phyloP scores from a whole-genome alignment of 2,329 filamentous ascomycete genomes.

The Penicillium sp. region DNA sequence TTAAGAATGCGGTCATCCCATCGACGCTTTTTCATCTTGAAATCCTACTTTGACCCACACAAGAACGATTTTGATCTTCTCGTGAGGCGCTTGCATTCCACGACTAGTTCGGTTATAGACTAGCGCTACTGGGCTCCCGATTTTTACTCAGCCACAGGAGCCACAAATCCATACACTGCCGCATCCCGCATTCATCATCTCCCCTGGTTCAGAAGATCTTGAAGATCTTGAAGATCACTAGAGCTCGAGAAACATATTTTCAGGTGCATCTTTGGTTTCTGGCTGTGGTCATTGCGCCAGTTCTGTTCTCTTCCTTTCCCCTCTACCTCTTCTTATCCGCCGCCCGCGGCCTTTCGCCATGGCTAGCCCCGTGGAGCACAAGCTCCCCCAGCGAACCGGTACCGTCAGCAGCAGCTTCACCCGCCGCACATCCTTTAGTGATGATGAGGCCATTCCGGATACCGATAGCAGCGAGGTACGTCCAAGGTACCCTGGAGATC shows the following conservation, averaged over 20 bases:
- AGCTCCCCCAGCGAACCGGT: slow-evolving; percentile 35
- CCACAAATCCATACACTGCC: background rate
- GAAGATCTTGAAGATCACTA: background rate
- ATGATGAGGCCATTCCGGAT: slow-evolving; percentile 43
- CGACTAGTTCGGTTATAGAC: slow-evolving; percentile 13
- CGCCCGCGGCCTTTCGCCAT: slow-evolving; percentile 15
- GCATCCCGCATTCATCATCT: slow-evolving; percentile 1
- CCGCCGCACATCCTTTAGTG: slow-evolving; percentile 37
- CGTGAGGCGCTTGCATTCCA: background rate
- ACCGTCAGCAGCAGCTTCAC: slow-evolving; percentile 34
- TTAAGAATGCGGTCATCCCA: slow-evolving; percentile 7
- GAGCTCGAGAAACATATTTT: background rate
- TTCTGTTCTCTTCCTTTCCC: background rate
- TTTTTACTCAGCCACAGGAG: slow-evolving; percentile 10
- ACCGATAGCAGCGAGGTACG: slow-evolving; percentile 44
- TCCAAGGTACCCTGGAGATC: slow-evolving; percentile 1
- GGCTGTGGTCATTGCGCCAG: background rate
- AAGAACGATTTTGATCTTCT: background rate
- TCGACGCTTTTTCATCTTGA: slow-evolving; percentile 6
- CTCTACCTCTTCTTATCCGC: background rate
- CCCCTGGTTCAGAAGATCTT: background rate
- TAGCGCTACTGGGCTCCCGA: slow-evolving; percentile 12
- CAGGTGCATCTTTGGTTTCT: background rate
- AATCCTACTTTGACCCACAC: slow-evolving; percentile 6
- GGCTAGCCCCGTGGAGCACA: slow-evolving; percentile 33